Evolutionary conservation across 2,329 filamentous ascomycete species (phyloP), one percentile per base, ranked within the genome.

Genomic region (Ophiognomonia clavigignenti-juglandacearum): DNA sequence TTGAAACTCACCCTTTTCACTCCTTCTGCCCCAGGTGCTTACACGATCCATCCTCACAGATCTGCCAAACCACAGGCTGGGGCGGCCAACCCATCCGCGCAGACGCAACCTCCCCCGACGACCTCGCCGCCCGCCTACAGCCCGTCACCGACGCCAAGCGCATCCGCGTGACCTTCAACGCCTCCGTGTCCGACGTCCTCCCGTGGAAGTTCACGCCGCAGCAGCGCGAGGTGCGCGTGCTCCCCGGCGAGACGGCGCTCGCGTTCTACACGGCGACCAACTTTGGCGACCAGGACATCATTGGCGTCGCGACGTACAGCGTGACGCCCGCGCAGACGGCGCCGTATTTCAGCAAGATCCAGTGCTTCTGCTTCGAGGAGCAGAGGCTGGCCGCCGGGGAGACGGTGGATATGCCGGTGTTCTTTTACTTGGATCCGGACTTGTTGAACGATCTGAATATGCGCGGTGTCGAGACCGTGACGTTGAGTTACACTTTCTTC

Each of bases 341-440:
- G 36, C 91, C 89, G 1, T 98, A 98, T 66, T 98, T 98, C 64
- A 95, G 88, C 79, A 98, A 98, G 78, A 98, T 98, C 38, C 93
- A 98, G 68, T 98, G 93, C 63, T 98, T 98, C 68, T 98, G 93
- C 68, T 98, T 98, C 60, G 93, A 98, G 71, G 92, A 90, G 68
- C 93, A 98, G 75, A 78, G 95, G 52, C 69, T 98, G 55, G 92
- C 93, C 63, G 91, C 91, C 6, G 91, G 92, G 37, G 95, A 98
- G 75, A 93, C 90, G 37, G 93, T 98, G 45, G 93, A 98, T 66
- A 98, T 98, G 95, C 95, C 93, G 0, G 95, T 98, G 1, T 98
- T 98, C 68, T 98, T 98, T 70, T 98, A 97, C 67, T 86, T 98
- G 55, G 93, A 98, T 62, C 93, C 93, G 1, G 93, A 97, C 62